Base-by-base conservation (phyloP, 1,139 yeast species). In the Arxiozyma telluris region DNA sequence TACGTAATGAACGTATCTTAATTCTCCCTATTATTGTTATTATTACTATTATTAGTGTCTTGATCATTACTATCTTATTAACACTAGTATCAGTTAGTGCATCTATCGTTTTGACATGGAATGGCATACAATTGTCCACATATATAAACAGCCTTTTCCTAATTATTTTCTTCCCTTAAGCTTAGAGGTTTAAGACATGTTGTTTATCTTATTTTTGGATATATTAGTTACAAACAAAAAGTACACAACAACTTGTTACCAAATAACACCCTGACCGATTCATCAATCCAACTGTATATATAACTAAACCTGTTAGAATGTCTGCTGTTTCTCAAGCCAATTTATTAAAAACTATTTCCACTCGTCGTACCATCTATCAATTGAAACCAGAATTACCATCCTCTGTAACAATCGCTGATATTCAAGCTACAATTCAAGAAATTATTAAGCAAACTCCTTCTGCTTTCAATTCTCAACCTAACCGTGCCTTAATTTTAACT, bases 391-490 rank as follows among this genome's bases (percentile, higher is more conserved):
- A 67, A 52, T 61, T 71, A 47, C 74, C 73, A 61, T 59, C 59
- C 27, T 70, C 68, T 49, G 69, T 70, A 55, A 58, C 70, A 44
- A 56, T 69, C 46, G 61, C 60, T 15, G 65, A 70, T 52, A 57
- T 71, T 34, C 68, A 65, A 59, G 55, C 53, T 5, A 55, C 67
- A 27, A 68, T 70, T 21, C 71, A 68, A 59, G 57, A 62, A 25
- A 61, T 69, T 41, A 67, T 71, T 50, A 71, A 69, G 59, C 59
- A 71, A 61, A 68, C 71, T 12, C 76, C 76, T 62, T 70, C 75
- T 41, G 64, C 74, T n/a, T 72, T 71, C 71, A 74, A 75, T 70
- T 70, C 73, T 47, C 78, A 75, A 64, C 65, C 73, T 47, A 63
- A 70, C 60, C 69, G 77, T 47, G 74, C 74, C 17, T 59, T 70